A percentile compares a stretch with the other conserved stretches of the same genome.
Evolutionary conservation across 1,284 basidiomycete genomes (phyloP).

Genomic region (Sanguinoderma infundibulare): DNA sequence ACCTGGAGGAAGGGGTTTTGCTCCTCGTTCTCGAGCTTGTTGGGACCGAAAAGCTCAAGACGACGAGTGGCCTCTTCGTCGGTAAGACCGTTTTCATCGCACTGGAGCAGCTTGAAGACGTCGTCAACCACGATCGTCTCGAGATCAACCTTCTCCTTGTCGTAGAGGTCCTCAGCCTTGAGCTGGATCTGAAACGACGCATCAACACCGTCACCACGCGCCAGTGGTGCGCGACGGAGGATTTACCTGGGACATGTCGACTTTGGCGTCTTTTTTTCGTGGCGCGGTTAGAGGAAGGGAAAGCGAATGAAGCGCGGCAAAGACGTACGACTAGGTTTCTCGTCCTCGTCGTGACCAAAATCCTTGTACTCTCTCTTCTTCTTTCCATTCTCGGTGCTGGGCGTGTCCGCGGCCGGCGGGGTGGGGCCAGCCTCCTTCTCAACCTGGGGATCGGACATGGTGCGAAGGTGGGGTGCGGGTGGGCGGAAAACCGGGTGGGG

Average conservation of each 20-base stretch:
- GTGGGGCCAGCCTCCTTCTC: constrained; percentile 40
- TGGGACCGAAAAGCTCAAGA: constrained; percentile 94
- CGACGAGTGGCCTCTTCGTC: constrained; percentile 81
- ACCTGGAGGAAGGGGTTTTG: constrained; percentile 88
- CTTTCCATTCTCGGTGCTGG: constrained; percentile 47
- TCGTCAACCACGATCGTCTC: constrained; percentile 97
- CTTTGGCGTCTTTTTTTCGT: constrained; percentile 68
- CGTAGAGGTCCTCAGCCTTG: constrained; percentile 93
- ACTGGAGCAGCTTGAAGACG: constrained; percentile 96
- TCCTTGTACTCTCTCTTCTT: constrained; percentile 93
- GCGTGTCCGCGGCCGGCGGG: constrained; percentile 30
- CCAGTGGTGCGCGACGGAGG: constrained; percentile 10
- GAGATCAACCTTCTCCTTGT: constrained; percentile 99
- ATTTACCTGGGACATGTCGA: constrained; percentile 82
- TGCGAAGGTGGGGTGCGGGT: constrained; percentile 20
- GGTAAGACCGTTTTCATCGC: constrained; percentile 80
- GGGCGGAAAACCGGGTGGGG: constrained; percentile 28
- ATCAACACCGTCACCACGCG: constrained; percentile 15
- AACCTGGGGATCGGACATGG: constrained; percentile 36
- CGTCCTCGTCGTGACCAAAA: constrained; percentile 68
- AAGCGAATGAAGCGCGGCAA: constrained; percentile 8
- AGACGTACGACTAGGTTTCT: constrained; percentile 72
- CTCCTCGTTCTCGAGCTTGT: constrained; percentile 92
- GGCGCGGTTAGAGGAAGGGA: constrained; percentile 5
- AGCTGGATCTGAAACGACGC: constrained; percentile 70